phyloP scores from a whole-genome alignment of 306 rosid species.

The Cyamopsis tetragonoloba region DNA sequence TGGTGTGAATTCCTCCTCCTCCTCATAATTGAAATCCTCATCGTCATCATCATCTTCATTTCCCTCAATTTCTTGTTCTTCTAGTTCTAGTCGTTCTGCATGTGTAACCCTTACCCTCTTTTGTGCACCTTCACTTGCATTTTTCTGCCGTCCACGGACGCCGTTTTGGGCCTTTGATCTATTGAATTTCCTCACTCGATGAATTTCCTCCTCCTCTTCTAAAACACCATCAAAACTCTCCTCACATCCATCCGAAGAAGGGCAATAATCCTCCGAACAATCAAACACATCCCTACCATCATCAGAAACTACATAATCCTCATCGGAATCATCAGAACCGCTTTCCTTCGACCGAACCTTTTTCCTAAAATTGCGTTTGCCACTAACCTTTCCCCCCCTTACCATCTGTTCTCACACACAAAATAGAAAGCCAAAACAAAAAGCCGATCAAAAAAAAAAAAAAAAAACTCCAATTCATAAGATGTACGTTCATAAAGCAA shows the following conservation, averaged over 20 bases:
- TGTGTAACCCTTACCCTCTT: constrained; percentile 28
- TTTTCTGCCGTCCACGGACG: constrained; percentile 16
- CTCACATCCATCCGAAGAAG: constrained; percentile 57
- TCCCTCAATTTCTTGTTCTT: constrained; percentile 17
- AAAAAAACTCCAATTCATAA: constrained; percentile 15
- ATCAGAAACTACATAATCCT: constrained; percentile 81
- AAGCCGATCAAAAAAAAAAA: too few relatives aligned
- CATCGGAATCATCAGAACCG: constrained; percentile 86
- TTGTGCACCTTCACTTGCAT: constrained; percentile 20
- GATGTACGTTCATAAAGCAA: constrained; percentile 11
- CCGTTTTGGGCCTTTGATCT: constrained; percentile 51
- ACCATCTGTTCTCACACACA: constrained; percentile 68
- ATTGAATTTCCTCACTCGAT: constrained; percentile 29
- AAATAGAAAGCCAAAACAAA: too few relatives aligned
- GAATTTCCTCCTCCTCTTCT: constrained; percentile 42
- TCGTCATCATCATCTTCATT: constrained; percentile 45
- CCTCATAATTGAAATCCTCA: constrained; percentile 41
- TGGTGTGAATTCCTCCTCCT: constrained; percentile 74
- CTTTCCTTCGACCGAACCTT: constrained; percentile 46
- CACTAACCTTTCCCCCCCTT: constrained; percentile 72
- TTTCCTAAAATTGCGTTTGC: constrained; percentile 41
- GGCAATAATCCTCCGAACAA: constrained; percentile 56
- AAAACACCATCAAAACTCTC: constrained; percentile 47
- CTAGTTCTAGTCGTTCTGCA: constrained; percentile 29
- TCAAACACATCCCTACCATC: constrained; percentile 62